These are phyloP conservation scores for Calonectria pauciramosa DNA, from an alignment of 2,329 filamentous ascomycete species.

Conservation along the genomic window DNA sequence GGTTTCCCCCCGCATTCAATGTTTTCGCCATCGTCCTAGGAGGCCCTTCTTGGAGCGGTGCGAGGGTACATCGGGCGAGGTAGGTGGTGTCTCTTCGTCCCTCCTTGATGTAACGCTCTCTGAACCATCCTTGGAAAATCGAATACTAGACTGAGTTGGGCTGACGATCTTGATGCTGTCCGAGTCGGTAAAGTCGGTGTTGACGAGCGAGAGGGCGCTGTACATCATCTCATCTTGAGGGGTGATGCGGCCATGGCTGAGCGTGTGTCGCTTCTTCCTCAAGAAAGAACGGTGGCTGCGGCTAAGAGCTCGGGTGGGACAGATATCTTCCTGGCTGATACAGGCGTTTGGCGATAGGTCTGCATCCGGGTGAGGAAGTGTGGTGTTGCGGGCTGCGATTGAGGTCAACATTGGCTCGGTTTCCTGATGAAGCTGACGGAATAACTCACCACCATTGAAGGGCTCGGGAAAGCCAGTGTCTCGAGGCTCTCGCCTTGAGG, in stretches of 20 bases:
- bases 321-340: constrained; percentile 68
- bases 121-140: constrained; percentile 53
- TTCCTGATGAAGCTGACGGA: background rate
- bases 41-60: constrained; percentile 46
- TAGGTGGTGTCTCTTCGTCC: constrained; percentile 53
- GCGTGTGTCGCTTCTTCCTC: constrained; percentile 58
- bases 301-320: constrained; percentile 56
- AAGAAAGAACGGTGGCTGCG: constrained; percentile 63
- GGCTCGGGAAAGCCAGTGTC: constrained; percentile 68
- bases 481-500: constrained; percentile 46
- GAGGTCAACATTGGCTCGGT: constrained; percentile 22
- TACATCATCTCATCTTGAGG: constrained; percentile 51
- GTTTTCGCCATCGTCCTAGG: constrained; percentile 42
- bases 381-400: constrained; percentile 67
- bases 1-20: constrained; percentile 30
- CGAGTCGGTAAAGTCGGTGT: constrained; percentile 41
- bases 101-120: constrained; percentile 53
- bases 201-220: constrained; percentile 51
- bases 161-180: constrained; percentile 40
- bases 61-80: constrained; percentile 50
- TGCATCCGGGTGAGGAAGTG: constrained; percentile 73
- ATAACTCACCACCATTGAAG: constrained; percentile 60
- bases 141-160: constrained; percentile 47
- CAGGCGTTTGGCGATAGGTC: constrained; percentile 69
- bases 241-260: constrained; percentile 61